A percentile compares a stretch with the other conserved stretches of the same genome.
Evolutionary conservation across 805 yeast genomes (phyloP).

Genomic region (Schizosaccharomyces pombe): ASM294v3 CU329670.1:1652501-1653000

Average conservation of each 20-base stretch:
- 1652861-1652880: too few species aligned
- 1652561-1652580: constrained; percentile 7
- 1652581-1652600: constrained; percentile 7
- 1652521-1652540: constrained; percentile 6
- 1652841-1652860: too few species aligned
- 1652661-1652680: not conserved
- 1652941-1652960: too few species aligned
- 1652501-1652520: constrained; percentile 4
- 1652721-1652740: not conserved
- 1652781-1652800: too few species aligned
- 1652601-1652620: constrained; percentile 7
- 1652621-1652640: constrained; percentile 7
- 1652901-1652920: too few species aligned
- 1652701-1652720: not conserved
- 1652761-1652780: not conserved
- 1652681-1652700: not conserved
- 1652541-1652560: constrained; percentile 9
- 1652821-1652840: too few species aligned
- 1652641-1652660: constrained; percentile 6
- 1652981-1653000: too few species aligned
- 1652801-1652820: too few species aligned
- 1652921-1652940: too few species aligned
- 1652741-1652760: not conserved
- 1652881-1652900: too few species aligned
- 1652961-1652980: too few species aligned